Percentiles rank a stretch among this genome's conserved stretches.
These are phyloP conservation scores for Malassezia slooffiae DNA, from an alignment of 1,284 basidiomycete species.

Conservation along the genomic window DNA sequence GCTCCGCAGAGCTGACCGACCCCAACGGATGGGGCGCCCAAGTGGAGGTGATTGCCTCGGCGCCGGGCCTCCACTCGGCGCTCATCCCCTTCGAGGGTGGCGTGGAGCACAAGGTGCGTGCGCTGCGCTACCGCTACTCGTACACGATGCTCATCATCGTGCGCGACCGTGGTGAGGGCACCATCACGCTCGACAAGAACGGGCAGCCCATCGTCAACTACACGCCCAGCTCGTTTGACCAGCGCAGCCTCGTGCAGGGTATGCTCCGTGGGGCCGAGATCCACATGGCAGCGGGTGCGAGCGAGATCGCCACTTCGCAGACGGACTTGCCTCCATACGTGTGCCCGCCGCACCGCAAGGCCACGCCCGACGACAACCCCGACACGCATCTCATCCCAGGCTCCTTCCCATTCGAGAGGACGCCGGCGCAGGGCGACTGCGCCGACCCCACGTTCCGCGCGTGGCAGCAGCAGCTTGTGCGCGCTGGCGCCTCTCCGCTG, in stretches of 20 bases:
- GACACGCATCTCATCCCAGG: conserved; percentile 24
- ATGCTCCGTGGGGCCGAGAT: conserved; percentile 47
- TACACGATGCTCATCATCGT: conserved; percentile 42
- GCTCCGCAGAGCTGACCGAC: conserved; percentile 35
- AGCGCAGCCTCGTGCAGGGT: conserved; percentile 44
- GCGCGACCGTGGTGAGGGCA: conserved; percentile 45
- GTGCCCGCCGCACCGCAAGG: conserved; percentile 6
- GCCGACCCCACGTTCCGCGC: conserved; percentile 29
- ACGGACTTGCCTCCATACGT: conserved; percentile 30
- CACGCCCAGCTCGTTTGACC: conserved; percentile 46
- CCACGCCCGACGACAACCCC: conserved; percentile 9
- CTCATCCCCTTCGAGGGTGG: conserved; percentile 45
- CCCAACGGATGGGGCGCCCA: conserved; percentile 48
- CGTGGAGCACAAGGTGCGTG: conserved; percentile 45
- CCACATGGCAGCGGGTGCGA: conserved; percentile 48
- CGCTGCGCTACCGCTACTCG: conserved; percentile 43
- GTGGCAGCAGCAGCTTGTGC: conserved; percentile 39
- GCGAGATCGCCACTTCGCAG: conserved; percentile 47
- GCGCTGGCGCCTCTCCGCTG: conserved; percentile 25
- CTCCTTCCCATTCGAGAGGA: conserved; percentile 24
- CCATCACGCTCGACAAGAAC: conserved; percentile 45
- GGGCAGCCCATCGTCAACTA: conserved; percentile 48
- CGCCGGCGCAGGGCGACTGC: conserved; percentile 26
- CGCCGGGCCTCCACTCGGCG: conserved; percentile 45
- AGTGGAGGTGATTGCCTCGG: conserved; percentile 49